Conservation (phyloP, 1,139 yeast species). For the Suhomyces maxii region DNA sequence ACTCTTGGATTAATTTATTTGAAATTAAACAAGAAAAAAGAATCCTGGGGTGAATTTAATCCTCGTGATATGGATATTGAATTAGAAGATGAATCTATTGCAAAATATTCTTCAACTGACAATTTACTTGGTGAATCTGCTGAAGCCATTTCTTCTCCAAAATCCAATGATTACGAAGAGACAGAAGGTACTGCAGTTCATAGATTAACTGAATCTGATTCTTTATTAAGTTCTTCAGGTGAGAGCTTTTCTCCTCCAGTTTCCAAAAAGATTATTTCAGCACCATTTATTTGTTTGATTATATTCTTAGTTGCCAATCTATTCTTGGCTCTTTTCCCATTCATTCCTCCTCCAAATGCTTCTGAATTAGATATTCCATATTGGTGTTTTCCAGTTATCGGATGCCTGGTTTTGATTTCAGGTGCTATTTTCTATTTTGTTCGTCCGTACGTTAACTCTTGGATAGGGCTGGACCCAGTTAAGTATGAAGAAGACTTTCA, state of each 20-base stretch:
- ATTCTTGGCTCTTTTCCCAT: conserved; percentile 57
- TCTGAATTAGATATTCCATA: conserved; percentile 41
- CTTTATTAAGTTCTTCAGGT: conserved; percentile 1
- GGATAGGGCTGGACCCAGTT: conserved; percentile 12
- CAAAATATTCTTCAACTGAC: not conserved
- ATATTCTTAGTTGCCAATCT: conserved; percentile 51
- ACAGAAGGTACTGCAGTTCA: not conserved
- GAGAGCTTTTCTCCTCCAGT: not conserved
- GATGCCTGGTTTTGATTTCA: conserved; percentile 44
- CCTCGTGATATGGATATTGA: conserved; percentile 9
- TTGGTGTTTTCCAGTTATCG: conserved; percentile 58
- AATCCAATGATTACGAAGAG: conserved; percentile 2
- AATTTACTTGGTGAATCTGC: not conserved
- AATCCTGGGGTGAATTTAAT: conserved; percentile 35
- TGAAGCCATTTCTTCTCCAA: not conserved
- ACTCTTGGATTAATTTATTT: conserved; percentile 44
- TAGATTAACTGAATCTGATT: conserved; percentile 6
- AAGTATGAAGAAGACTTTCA: conserved; percentile 15
- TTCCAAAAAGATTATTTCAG: conserved; percentile 16
- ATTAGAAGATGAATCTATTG: conserved; percentile 4
- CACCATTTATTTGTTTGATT: conserved; percentile 32
- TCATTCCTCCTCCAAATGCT: conserved; percentile 52
- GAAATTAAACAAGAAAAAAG: conserved; percentile 28
- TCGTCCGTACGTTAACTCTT: conserved; percentile 10
- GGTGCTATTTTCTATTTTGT: conserved; percentile 40